These are phyloP conservation scores for Trypanosoma melophagium DNA, from an alignment of 208 protist species.

Conservation along the genomic window DNA sequence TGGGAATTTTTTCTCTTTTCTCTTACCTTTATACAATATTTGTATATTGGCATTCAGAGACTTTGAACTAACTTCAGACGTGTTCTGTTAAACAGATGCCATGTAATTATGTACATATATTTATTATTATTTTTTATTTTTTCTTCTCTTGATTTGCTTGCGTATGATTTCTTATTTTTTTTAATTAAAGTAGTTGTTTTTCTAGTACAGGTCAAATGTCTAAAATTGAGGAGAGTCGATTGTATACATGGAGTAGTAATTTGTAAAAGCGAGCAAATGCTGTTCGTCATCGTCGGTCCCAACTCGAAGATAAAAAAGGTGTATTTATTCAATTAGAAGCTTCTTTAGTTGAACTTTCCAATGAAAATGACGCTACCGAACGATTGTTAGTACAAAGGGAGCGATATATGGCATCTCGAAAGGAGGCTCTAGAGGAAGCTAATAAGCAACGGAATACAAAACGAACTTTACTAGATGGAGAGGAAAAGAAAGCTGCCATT, in stretches of 20 bases:
- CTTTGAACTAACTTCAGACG: too few relatives aligned
- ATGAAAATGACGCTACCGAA: conserved; percentile 38
- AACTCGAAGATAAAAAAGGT: conserved; percentile 29
- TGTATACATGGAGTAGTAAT: conserved; percentile 23
- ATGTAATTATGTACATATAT: conserved; percentile 7
- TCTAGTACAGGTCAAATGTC: conserved; percentile 4
- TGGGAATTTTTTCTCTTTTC: too few relatives aligned
- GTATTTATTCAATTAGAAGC: conserved; percentile 38
- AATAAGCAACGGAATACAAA: conserved; percentile 6
- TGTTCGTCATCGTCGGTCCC: conserved; percentile 18
- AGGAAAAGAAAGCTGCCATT: conserved; percentile 16
- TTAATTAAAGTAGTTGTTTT: background rate
- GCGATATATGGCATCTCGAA: conserved; percentile 27
- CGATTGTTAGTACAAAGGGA: conserved; percentile 28
- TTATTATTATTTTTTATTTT: conserved; percentile 1
- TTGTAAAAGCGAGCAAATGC: conserved; percentile 22
- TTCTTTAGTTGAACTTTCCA: conserved; percentile 38
- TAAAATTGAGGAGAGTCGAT: conserved; percentile 14
- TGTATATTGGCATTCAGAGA: too few relatives aligned
- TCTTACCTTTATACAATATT: too few relatives aligned
- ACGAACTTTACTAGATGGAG: conserved; percentile 8
- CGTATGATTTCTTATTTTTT: conserved; percentile 13
- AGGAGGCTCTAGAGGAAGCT: conserved; percentile 20
- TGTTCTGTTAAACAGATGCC: too few relatives aligned
- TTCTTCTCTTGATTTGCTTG: conserved; percentile 4